A percentile compares a stretch with the other conserved stretches of the same genome.
These are phyloP conservation scores for Eruca vesicaria DNA, from an alignment of 441 rosid species.

Conservation along the genomic window DNA sequence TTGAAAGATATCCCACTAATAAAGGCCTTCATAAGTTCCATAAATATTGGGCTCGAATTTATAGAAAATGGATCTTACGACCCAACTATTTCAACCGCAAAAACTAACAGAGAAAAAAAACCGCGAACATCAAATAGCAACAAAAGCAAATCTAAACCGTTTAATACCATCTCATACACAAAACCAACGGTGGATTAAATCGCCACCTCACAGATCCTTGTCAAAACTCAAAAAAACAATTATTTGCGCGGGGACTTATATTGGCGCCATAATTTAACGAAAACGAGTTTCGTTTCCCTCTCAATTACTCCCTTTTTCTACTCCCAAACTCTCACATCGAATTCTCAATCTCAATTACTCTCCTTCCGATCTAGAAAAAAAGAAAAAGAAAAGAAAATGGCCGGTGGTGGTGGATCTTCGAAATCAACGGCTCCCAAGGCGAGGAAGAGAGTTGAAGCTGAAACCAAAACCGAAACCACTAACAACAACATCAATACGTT, in stretches of 20 bases:
- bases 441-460: conserved; percentile 84
- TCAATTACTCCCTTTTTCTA: neutral
- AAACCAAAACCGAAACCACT: conserved; percentile 31
- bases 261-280: conserved; percentile 9
- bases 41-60: neutral
- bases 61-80: neutral
- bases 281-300: conserved; percentile 26
- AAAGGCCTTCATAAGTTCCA: neutral
- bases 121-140: neutral
- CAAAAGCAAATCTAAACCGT: conserved; percentile 4
- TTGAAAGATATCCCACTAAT: neutral
- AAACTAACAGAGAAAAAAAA: neutral
- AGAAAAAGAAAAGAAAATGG: conserved; percentile 28
- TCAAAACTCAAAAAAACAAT: neutral
- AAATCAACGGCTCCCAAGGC: conserved; percentile 49
- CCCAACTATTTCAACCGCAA: neutral
- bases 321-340: conserved; percentile 4
- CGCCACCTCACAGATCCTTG: conserved; percentile 22
- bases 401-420: conserved; percentile 38
- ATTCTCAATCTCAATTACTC: neutral
- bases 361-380: neutral
- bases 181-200: neutral
- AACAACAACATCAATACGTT: conserved; percentile 35
- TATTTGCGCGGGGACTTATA: conserved; percentile 8
- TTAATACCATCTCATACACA: neutral